A percentile compares a stretch with the other conserved stretches of the same genome.
These are phyloP conservation scores for Cyphellophora europaea DNA, from an alignment of 2,329 filamentous ascomycete genomes.

Conservation along the genomic window DNA sequence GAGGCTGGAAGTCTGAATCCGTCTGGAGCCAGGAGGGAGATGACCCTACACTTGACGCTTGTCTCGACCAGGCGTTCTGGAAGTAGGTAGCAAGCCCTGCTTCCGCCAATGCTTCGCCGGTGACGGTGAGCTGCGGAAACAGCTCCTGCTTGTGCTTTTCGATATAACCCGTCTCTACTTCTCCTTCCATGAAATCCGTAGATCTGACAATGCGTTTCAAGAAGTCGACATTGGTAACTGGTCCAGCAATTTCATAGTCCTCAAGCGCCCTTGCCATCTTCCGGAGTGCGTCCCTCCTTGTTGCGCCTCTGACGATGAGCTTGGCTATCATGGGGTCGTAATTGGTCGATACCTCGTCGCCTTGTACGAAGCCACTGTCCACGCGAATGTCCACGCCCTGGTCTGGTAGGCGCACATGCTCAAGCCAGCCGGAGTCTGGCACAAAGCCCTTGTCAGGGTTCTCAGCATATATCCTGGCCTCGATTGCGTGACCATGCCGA, in stretches of 20 bases:
- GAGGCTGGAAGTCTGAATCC: conserved; percentile 16
- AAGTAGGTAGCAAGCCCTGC: conserved; percentile 68
- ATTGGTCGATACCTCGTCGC: conserved; percentile 84
- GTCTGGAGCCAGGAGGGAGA: conserved; percentile 16
- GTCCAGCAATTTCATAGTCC: conserved; percentile 84
- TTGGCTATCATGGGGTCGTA: conserved; percentile 99
- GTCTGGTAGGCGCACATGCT: conserved; percentile 69
- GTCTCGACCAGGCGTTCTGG: conserved; percentile 2
- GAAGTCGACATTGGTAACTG: conserved; percentile 95
- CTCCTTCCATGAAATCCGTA: conserved; percentile 70
- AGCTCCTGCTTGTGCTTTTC: conserved; percentile 75
- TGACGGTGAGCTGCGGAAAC: conserved; percentile 54
- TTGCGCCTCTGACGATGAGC: conserved; percentile 77
- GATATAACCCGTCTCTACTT: conserved; percentile 95
- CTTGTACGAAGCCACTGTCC: conserved; percentile 84
- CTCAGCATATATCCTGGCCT: conserved; percentile 94
- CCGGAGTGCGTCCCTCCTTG: conserved; percentile 69
- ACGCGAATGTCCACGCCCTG: conserved; percentile 65
- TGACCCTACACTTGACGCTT: conserved; percentile 2
- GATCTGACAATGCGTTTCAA: conserved; percentile 78
- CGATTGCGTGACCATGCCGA: conserved; percentile 73
- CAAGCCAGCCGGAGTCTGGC: conserved; percentile 79
- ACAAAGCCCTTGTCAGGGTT: conserved; percentile 87
- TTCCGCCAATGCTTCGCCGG: conserved; percentile 72
- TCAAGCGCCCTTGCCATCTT: conserved; percentile 73